Percentiles rank a stretch among this genome's conserved stretches.
phyloP scores from a whole-genome alignment of 176 grass and related monocot genomes.

The Rhynchospora tenuis region DNA sequence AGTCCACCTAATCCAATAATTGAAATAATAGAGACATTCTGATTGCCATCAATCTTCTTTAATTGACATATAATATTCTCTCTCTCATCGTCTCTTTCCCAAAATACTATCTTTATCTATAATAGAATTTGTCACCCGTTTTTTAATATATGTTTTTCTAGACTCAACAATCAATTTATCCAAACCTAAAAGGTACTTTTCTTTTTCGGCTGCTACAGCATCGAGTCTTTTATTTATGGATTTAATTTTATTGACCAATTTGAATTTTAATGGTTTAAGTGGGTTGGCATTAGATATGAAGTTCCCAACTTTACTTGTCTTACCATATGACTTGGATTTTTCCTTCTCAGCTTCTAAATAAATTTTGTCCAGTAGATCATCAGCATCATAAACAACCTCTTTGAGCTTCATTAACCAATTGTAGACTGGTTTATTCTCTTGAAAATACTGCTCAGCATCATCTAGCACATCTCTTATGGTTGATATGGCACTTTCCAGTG shows the following conservation, averaged over 20 bases:
- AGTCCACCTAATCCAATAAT: constrained; percentile 8
- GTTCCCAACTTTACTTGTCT: background rate
- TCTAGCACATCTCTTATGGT: no score
- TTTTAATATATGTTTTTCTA: background rate
- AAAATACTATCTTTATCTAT: background rate
- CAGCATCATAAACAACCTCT: background rate
- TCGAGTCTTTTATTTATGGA: background rate
- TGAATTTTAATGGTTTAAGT: background rate
- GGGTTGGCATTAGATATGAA: background rate
- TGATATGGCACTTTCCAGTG: no score
- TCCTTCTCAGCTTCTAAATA: background rate
- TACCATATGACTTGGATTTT: background rate
- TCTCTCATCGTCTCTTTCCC: constrained; percentile 5
- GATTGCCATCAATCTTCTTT: background rate
- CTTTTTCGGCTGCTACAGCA: background rate
- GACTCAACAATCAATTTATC: background rate
- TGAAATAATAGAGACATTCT: constrained; percentile 1
- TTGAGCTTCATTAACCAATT: background rate
- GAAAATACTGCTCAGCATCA: no score
- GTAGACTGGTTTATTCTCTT: no score
- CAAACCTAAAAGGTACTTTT: background rate
- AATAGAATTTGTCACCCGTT: background rate
- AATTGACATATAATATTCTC: background rate
- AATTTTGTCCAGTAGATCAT: background rate
- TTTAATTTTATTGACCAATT: background rate